A percentile compares a stretch with the other conserved stretches of the same genome.
Evolutionary conservation across 768 basidiomycete genomes (phyloP).

Genomic region (Kwoniella dejecticola): DNA sequence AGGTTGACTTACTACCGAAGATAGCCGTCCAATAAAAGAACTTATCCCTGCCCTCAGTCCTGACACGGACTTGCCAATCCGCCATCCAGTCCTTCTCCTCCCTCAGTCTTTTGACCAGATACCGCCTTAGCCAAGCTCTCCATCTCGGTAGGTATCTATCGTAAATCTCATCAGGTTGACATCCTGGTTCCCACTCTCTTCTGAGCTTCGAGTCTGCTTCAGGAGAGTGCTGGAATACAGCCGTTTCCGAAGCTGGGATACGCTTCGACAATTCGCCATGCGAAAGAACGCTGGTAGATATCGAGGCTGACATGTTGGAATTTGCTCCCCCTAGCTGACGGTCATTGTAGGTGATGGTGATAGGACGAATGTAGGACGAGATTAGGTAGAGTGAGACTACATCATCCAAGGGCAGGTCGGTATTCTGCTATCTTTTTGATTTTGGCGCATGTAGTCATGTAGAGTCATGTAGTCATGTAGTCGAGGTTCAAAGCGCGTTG

Average conservation of each 20-base stretch:
- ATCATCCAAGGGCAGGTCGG: too few species aligned
- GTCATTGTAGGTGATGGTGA: too few species aligned
- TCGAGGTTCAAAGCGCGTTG: too few species aligned
- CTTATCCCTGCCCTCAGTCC: constrained; percentile 44
- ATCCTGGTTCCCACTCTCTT: constrained; percentile 47
- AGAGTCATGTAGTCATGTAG: too few species aligned
- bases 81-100: constrained; percentile 49
- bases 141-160: constrained; percentile 41
- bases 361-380: too few species aligned
- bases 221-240: constrained; percentile 41
- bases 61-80: constrained; percentile 43
- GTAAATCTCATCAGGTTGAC: constrained; percentile 54
- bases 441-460: too few species aligned
- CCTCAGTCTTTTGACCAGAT: constrained; percentile 38
- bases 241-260: constrained; percentile 23
- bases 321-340: too few species aligned
- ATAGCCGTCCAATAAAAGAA: constrained; percentile 56
- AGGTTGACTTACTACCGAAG: constrained; percentile 50
- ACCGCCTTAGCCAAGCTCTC: constrained; percentile 40
- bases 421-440: too few species aligned
- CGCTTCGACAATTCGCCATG: background rate
- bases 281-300: too few species aligned
- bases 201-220: constrained; percentile 22
- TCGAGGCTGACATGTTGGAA: too few species aligned
- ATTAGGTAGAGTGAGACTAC: too few species aligned